Evolutionary conservation across 176 grass and related monocot genomes (phyloP).

Genomic region (Oryza australiensis): DNA sequence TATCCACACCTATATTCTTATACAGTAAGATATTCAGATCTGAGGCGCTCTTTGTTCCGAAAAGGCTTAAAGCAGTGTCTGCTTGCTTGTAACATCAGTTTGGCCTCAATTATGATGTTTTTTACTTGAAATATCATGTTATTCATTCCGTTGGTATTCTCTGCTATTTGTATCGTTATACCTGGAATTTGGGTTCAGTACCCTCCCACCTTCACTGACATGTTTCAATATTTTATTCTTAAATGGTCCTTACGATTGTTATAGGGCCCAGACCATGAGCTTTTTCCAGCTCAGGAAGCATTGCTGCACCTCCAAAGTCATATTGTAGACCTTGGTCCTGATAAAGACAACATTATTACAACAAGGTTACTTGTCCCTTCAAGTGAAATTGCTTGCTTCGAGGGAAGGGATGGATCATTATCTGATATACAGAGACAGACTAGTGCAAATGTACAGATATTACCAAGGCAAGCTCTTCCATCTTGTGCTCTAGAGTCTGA

Average conservation of each 20-base stretch:
- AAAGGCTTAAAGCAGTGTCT: slow-evolving; percentile 2
- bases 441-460: slow-evolving; percentile 88
- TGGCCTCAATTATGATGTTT: not conserved
- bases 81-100: too few species aligned
- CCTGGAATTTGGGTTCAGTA: slow-evolving; percentile 18
- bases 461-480: slow-evolving; percentile 89
- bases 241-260: slow-evolving; percentile 18
- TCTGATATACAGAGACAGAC: slow-evolving; percentile 87
- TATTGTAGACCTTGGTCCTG: slow-evolving; percentile 95
- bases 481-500: slow-evolving; percentile 80
- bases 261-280: slow-evolving; percentile 84
- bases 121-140: slow-evolving; percentile 13
- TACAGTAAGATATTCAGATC: not conserved
- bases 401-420: slow-evolving; percentile 74
- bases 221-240: slow-evolving; percentile 26
- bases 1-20: not conserved
- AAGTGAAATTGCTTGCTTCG: slow-evolving; percentile 85
- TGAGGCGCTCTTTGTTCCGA: not conserved
- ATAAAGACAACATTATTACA: slow-evolving; percentile 94
- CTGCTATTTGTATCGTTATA: slow-evolving; percentile 15
- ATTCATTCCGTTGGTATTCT: not conserved
- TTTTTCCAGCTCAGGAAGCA: slow-evolving; percentile 97
- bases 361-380: slow-evolving; percentile 87
- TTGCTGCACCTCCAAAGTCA: slow-evolving; percentile 90
- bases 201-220: not conserved